A percentile compares a stretch with the other conserved stretches of the same genome.
These are phyloP conservation scores for Penicillium sp. DNA, from an alignment of 2,329 filamentous ascomycete species.

Conservation along the genomic window DNA sequence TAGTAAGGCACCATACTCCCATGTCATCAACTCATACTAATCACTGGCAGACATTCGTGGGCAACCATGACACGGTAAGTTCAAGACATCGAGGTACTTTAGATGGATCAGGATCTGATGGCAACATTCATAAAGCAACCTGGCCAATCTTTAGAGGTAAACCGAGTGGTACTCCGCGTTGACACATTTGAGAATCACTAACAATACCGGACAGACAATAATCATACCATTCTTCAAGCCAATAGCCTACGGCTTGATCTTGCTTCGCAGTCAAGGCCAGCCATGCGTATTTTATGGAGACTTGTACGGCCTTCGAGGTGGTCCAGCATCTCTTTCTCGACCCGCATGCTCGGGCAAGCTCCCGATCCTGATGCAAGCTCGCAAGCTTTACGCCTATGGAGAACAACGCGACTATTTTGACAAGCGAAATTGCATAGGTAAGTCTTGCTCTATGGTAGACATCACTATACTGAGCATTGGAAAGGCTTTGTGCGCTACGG, in stretches of 20 bases:
- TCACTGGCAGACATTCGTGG: conserved; percentile 58
- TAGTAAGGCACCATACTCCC: conserved; percentile 44
- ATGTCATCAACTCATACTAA: background rate
- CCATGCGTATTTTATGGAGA: conserved; percentile 72
- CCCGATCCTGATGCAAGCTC: conserved; percentile 59
- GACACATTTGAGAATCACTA: background rate
- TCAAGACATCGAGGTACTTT: no score
- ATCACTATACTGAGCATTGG: background rate
- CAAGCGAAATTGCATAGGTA: conserved; percentile 59
- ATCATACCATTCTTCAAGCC: conserved; percentile 69
- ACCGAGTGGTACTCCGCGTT: background rate
- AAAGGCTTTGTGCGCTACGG: conserved; percentile 54
- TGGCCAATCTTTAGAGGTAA: conserved; percentile 60
- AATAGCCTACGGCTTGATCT: conserved; percentile 69
- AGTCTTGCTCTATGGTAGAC: conserved; percentile 1
- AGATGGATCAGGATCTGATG: background rate
- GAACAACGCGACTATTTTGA: conserved; percentile 65
- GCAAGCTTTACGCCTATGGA: conserved; percentile 68
- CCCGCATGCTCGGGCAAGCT: conserved; percentile 57
- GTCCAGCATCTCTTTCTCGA: conserved; percentile 38
- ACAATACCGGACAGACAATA: conserved; percentile 44
- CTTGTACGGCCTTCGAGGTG: conserved; percentile 61
- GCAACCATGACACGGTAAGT: conserved; percentile 67
- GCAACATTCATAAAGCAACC: conserved; percentile 46
- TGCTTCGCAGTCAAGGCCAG: conserved; percentile 63